Evolutionary conservation across 1,284 basidiomycete species (phyloP), one percentile per base, ranked within the genome.

Genomic region (Irpex sp.): DNA sequence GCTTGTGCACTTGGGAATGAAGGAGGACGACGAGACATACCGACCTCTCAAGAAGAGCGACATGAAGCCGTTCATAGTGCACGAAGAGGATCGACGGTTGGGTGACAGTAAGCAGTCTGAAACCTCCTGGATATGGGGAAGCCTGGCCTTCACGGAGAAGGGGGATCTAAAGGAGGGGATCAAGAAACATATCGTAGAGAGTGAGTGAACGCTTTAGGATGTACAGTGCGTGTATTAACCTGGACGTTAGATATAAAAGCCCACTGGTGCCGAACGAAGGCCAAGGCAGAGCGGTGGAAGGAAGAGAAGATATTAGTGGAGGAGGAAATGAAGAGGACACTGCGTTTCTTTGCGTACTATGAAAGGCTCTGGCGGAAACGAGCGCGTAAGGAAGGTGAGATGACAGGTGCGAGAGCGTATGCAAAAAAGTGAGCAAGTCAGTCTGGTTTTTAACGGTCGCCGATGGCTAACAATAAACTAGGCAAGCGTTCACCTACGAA

Each of bases 81-180:
- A 33, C n/a, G 58, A 56, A 5, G 58, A 39, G 3, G 53, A 60
- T 14, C 28, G 54, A 10, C 21, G 5, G 14, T 28, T 61, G 5
- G 65, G 65, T 2, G 52, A 64, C 14, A 64, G 61, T 56, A 60
- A 51, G 47, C 35, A 45, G 53, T 42, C 39, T 42, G n/a, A 14
- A n/a, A 19, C 53, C 8, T 62, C 64, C 7, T 67, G 66, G 66
- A 64, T 67, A 16, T 67, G 66, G 64, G 61, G 63, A 21, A 54
- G 60, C 6, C 37, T 63, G 3, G 37, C 37, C 1, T 65, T 63
- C 33, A 14, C 59, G 2, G 55, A 60, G 18, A 35, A 61, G 12
- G 28, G 28, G 2, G 60, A 64, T 21, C 51, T 14, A 1, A 35
- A 45, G 5, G 19, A 33, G 19, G 48, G 49, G 23, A 35, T 62